Evolutionary conservation across 257 asterid species (phyloP).

Genomic region (Rauvolfia tetraphylla): DNA sequence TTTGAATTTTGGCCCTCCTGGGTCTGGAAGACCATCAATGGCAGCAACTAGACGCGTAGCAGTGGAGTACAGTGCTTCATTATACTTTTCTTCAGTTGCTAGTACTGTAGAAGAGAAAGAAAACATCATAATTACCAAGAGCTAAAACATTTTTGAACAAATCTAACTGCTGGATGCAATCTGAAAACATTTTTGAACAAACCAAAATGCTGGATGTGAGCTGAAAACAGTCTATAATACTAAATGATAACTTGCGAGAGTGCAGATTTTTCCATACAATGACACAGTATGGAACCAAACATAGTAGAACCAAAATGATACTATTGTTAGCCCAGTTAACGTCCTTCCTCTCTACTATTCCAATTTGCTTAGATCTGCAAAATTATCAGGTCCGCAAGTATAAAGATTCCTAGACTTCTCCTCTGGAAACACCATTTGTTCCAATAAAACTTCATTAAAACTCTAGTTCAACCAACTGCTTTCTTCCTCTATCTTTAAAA

Average conservation of each 20-base stretch:
- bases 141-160: neutral
- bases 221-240: neutral
- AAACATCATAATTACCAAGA: neutral
- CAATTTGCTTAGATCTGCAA: too few relatives aligned
- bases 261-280: neutral
- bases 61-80: constrained; percentile 72
- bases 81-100: constrained; percentile 93
- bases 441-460: too few relatives aligned
- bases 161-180: neutral
- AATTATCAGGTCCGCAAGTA: too few relatives aligned
- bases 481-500: neutral
- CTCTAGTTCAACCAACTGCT: neutral
- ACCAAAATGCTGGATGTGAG: neutral
- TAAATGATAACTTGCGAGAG: neutral
- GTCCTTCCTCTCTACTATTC: too few relatives aligned
- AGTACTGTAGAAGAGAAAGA: constrained; percentile 47
- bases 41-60: constrained; percentile 85
- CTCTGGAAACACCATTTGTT: too few relatives aligned
- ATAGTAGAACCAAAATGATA: too few relatives aligned
- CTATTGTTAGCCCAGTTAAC: too few relatives aligned
- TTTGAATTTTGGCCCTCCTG: constrained; percentile 77
- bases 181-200: neutral
- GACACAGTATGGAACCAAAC: neutral
- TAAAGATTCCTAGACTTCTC: too few relatives aligned
- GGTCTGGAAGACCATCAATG: constrained; percentile 92